Conservation (phyloP, 225 moss, liverwort and hornwort species). For the Anthoceros angustus region DNA sequence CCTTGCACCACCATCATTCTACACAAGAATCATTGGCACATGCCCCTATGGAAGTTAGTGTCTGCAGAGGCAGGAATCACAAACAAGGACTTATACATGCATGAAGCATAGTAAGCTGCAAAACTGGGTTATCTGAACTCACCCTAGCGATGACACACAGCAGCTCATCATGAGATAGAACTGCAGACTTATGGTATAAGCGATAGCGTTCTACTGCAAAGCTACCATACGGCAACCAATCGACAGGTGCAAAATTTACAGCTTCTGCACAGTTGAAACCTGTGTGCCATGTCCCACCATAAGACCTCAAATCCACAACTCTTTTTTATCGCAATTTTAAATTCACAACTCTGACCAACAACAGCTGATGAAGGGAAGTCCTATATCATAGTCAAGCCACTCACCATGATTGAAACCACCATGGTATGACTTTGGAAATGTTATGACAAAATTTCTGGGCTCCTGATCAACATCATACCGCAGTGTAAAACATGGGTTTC, state of each 20-base stretch:
- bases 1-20: slow-evolving; percentile 54
- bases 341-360: neutral
- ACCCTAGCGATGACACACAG: slow-evolving; percentile 97
- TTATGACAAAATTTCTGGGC: slow-evolving; percentile 78
- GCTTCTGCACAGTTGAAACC: slow-evolving; percentile 99
- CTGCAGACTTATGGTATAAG: slow-evolving; percentile 71
- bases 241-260: slow-evolving; percentile 93
- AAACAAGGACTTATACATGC: neutral
- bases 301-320: neutral
- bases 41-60: too few species aligned
- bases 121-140: neutral
- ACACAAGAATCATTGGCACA: slow-evolving; percentile 3
- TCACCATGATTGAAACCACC: slow-evolving; percentile 97
- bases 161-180: slow-evolving; percentile 92
- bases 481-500: neutral
- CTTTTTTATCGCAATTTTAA: neutral
- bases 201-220: slow-evolving; percentile 94
- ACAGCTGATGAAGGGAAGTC: neutral
- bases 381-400: slow-evolving; percentile 6
- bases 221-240: slow-evolving; percentile 80
- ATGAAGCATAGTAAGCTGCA: neutral
- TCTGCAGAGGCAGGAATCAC: neutral
- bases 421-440: slow-evolving; percentile 94
- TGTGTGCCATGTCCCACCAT: slow-evolving; percentile 14
- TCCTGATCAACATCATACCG: slow-evolving; percentile 33